Base-by-base conservation (phyloP, 441 rosid species). In the Adansonia madagascariensis region DNA sequence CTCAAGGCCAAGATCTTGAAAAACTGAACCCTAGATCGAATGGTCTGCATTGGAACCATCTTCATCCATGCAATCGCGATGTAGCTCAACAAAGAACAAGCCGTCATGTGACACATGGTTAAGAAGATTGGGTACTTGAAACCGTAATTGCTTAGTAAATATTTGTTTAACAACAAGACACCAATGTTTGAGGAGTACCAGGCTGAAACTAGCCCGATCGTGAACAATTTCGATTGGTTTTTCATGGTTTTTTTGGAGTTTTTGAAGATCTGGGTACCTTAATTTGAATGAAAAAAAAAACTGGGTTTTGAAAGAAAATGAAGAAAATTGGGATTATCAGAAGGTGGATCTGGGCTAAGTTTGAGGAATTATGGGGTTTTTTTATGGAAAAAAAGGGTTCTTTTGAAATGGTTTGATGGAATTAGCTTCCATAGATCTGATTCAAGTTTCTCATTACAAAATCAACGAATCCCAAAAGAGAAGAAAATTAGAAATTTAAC, bases 81-180 rank as follows among this genome's bases (percentile, higher is more conserved):
- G 60, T 55, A 55, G 9, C 60, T 55, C 17, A 55, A 55, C 60
- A 55, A 55, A 55, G 60, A 55, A 55, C 60, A 55, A 55, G 60
- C 60, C 17, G 60, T 55, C 60, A 55, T 55, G 60, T 55, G 60
- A 55, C 60, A 55, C 60, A 55, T 55, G 60, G 60, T 55, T 55
- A 55, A 55, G 20, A 55, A 55, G 22, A 55, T 55, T n/a, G 60
- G 60, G 60, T 55, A 55, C 8, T 55, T 55, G 60, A 55, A 55
- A 8, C 60, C 60, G 20, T 55, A 55, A 55, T 55, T 55, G 60
- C 60, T 55, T n/a, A 55, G 9, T 7, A 55, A n/a, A n/a, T 55
- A 55, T 22, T 55, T 55, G 60, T 55, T 55, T 55, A 55, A 55
- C 20, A 55, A 55, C 60, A 55, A 55, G 17, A 55, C 60, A 17